phyloP scores from a whole-genome alignment of 345 rosid species.

The Cardamine resedifolia region DNA sequence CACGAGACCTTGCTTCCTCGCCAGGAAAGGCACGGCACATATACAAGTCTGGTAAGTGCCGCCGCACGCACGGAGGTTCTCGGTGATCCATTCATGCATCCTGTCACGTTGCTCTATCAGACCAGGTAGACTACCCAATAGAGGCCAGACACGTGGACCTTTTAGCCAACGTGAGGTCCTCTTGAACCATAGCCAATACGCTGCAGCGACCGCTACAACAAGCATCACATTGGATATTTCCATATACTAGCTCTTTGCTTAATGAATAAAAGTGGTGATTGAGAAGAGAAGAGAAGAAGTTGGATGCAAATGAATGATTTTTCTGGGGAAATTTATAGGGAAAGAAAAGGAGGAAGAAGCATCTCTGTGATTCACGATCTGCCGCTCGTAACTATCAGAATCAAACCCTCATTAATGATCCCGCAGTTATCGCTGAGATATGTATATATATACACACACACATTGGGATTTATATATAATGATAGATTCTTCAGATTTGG shows the following conservation, averaged over 20 bases:
- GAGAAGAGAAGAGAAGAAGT: background rate
- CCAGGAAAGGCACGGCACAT: conserved; percentile 78
- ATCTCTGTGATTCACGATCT: conserved; percentile 6
- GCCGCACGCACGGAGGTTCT: conserved; percentile 82
- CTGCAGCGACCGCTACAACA: conserved; percentile 55
- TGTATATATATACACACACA: background rate
- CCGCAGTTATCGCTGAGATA: conserved; percentile 38
- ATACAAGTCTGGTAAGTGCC: conserved; percentile 99
- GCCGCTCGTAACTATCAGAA: conserved; percentile 21
- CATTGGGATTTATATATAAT: conserved; percentile 2
- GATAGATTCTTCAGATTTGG: conserved; percentile 31
- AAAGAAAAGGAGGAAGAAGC: conserved; percentile 33
- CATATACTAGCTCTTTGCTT: conserved; percentile 43
- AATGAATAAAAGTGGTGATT: background rate
- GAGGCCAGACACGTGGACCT: conserved; percentile 93
- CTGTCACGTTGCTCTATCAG: conserved; percentile 83
- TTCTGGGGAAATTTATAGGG: conserved; percentile 8
- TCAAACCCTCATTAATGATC: conserved; percentile 27
- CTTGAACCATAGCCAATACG: conserved; percentile 83
- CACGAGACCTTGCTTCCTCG: conserved; percentile 85
- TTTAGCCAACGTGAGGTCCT: conserved; percentile 67
- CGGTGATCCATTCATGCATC: conserved; percentile 96
- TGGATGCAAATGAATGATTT: conserved; percentile 1
- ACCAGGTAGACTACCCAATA: conserved; percentile 92
- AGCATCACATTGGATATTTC: conserved; percentile 58